Base-by-base conservation (phyloP, 192 early-diverging fungal genomes). In the Umbelopsis ramanniana region DNA sequence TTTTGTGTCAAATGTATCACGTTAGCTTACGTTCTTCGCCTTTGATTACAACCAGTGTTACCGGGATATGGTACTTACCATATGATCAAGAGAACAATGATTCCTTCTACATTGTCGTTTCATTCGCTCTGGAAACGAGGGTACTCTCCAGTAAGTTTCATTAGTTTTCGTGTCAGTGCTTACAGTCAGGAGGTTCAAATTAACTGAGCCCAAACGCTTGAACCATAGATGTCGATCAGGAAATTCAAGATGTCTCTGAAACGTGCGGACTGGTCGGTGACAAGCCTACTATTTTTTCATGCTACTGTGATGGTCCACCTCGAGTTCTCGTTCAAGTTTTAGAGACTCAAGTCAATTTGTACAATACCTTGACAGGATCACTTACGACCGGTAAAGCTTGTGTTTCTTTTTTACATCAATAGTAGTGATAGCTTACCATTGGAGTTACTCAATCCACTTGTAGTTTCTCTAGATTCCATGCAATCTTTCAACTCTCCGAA, bases 221-320 rank as follows among this genome's bases (percentile, higher is more conserved):
- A 29, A 11, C 33, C 12, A 15, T 8, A 63, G 57, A 63, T 35
- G 33, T 37, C 7, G 26, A 63, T 17, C 24, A 63, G 23, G 57
- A 19, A 63, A 63, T 63, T 6, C 29, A 63, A 19, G 57, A 63
- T 37, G 57, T 63, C 19, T 37, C 57, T 4, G 57, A 63, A n/a
- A 37, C 57, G 12, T 63, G 57, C n/a, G 57, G 57, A 26, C 26
- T 63, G 15, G 12, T 63, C 15, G 37, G 29, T 19, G 57, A 63
- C 15, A 63, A 63, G 11, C 29, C 57, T 6, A 63, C 57, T 14
- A 37, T 63, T 19, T 63, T 63, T 35, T 26, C 33, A 2, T 33
- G 57, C 11, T 19, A 2, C 12, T 63, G 26, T n/a, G 12, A 37
- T 21, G 17, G n/a, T 6, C 5, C 14, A 29, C 11, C 57, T 8